phyloP scores from a whole-genome alignment of 1,284 basidiomycete genomes.

The Phylloporus gajari region DNA sequence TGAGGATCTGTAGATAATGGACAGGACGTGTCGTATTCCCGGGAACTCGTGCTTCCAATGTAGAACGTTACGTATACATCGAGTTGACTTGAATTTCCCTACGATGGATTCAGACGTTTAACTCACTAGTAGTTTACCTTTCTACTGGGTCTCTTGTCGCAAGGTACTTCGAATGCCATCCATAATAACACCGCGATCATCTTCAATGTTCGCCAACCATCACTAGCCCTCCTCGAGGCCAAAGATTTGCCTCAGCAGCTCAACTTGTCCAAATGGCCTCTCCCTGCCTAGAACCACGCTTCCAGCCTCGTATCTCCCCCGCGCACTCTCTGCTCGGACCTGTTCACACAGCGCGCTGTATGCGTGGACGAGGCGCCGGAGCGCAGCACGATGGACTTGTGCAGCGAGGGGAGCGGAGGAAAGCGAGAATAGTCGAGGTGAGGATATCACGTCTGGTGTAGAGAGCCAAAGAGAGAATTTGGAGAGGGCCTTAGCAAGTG shows the following conservation, averaged over 20 bases:
- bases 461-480: constrained; percentile 78
- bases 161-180: no score
- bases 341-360: constrained; percentile 80
- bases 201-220: background rate
- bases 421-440: constrained; percentile 79
- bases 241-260: constrained; percentile 78
- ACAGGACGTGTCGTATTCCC: background rate
- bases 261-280: constrained; percentile 81
- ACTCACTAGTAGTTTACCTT: no score
- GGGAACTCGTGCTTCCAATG: background rate
- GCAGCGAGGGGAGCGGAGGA: constrained; percentile 73
- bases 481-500: constrained; percentile 64
- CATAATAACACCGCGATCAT: no score
- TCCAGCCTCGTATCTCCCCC: constrained; percentile 81
- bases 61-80: background rate
- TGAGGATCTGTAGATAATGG: background rate
- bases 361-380: constrained; percentile 72
- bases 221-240: constrained; percentile 63
- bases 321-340: constrained; percentile 72
- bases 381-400: constrained; percentile 78
- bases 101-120: no score
- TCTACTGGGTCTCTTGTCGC: no score
- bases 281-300: constrained; percentile 87
- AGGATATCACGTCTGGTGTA: constrained; percentile 76
- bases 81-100: no score